Conservation (phyloP, 2,329 filamentous ascomycete species). For the Cytospora leucostoma region DNA sequence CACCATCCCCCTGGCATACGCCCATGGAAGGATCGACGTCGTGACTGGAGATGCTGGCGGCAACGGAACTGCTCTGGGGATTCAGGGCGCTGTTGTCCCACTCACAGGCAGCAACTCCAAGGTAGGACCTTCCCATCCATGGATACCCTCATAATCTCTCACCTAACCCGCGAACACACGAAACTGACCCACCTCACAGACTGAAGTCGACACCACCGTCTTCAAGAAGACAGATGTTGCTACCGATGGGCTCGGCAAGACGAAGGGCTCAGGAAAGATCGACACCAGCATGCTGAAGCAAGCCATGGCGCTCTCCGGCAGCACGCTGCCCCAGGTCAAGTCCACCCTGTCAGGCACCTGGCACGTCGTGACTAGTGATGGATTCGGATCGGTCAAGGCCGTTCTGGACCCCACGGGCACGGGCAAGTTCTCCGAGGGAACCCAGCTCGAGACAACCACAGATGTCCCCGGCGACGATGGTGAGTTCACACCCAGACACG, state of each 20-base stretch:
- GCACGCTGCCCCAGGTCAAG: conserved; percentile 30
- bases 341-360: conserved; percentile 29
- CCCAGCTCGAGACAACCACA: conserved; percentile 25
- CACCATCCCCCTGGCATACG: conserved; percentile 34
- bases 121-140: not conserved
- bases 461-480: conserved; percentile 28
- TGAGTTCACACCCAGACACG: not conserved
- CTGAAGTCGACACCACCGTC: conserved; percentile 27
- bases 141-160: not conserved
- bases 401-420: conserved; percentile 30
- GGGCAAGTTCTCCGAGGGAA: conserved; percentile 29
- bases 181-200: not conserved
- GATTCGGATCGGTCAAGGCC: conserved; percentile 29
- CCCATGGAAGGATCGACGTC: conserved; percentile 38
- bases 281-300: conserved; percentile 17
- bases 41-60: conserved; percentile 41
- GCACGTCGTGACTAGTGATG: conserved; percentile 31
- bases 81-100: conserved; percentile 44
- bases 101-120: conserved; percentile 41
- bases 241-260: conserved; percentile 30
- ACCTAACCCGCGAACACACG: no score
- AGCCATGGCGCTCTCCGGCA: conserved; percentile 29
- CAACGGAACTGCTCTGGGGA: conserved; percentile 46
- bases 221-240: conserved; percentile 26
- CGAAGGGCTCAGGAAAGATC: conserved; percentile 29